phyloP scores from a whole-genome alignment of 2,329 filamentous ascomycete species.

The Diaporthe citrichinensis region DNA sequence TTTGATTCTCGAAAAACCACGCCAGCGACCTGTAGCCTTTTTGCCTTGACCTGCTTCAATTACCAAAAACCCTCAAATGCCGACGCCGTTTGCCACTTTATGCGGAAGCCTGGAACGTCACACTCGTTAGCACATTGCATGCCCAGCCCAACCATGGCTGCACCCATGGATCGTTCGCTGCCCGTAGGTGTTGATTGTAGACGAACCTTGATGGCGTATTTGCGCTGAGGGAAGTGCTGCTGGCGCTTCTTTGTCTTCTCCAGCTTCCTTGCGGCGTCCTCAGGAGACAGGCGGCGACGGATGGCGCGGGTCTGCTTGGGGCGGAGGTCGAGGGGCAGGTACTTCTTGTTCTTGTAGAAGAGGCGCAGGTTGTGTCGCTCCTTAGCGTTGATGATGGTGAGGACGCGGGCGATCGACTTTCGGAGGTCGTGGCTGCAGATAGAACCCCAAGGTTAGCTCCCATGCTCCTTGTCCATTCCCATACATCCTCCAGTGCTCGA shows the following conservation, averaged over 20 bases:
- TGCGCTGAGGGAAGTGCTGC: conserved; percentile 97
- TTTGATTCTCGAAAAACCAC: conserved; percentile 42
- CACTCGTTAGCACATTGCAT: conserved; percentile 26
- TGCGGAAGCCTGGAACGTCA: conserved; percentile 39
- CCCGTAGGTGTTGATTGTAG: neutral
- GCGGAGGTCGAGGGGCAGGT: conserved; percentile 97
- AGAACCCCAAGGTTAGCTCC: conserved; percentile 47
- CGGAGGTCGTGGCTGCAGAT: conserved; percentile 90
- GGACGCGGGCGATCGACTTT: conserved; percentile 99
- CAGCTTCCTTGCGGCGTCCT: conserved; percentile 87
- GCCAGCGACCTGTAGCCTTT: conserved; percentile 42
- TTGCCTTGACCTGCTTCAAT: conserved; percentile 41
- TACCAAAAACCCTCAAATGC: conserved; percentile 41
- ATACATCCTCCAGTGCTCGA: neutral
- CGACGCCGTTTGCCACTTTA: conserved; percentile 41
- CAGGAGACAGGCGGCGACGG: conserved; percentile 91
- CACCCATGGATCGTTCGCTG: neutral
- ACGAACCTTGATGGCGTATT: conserved; percentile 97
- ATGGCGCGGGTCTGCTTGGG: conserved; percentile 98
- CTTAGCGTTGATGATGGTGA: conserved; percentile 99
- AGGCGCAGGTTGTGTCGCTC: conserved; percentile 97
- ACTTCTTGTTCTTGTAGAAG: conserved; percentile 99
- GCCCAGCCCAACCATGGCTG: neutral
- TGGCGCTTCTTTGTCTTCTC: conserved; percentile 98
- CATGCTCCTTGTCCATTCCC: conserved; percentile 29